Base-by-base conservation (phyloP, 208 protist species). In the Leishmania braziliensis region DNA sequence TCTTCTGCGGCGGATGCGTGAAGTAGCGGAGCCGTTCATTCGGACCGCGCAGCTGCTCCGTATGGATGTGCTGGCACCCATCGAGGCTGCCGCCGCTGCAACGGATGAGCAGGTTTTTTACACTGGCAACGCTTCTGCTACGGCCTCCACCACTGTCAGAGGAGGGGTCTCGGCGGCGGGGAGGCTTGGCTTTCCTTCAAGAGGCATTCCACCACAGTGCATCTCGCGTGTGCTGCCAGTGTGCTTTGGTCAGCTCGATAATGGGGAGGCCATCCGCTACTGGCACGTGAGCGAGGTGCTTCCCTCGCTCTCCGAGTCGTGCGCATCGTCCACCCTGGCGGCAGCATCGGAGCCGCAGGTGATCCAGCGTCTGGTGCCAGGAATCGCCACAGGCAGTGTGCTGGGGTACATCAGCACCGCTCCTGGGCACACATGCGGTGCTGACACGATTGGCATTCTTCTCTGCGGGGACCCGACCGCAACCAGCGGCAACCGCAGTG, bases 1-100 rank as follows among this genome's bases (percentile, higher is more conserved):
- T 26, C 78, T 96, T 39, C 48, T 83, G 29, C 86, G 85, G 29
- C 91, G 92, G 2, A 83, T 97, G 78, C 89, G 91, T 10, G 88
- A 90, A 66, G 81, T 97, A 16, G 86, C 90, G 2, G 91, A 97
- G 83, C 79, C 82, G 20, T 97, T 93, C 86, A 89, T 97, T 76
- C 84, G 91, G 39, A 69, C 83, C 5, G 80, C 93, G 62, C 79
- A 91, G 60, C 88, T 97, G 16, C 86, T 97, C 4, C 86, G 88
- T 65, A 86, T 85, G 4, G 92, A 95, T 46, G 74, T 95, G 48
- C 83, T 97, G 36, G 87, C 79, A 50, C 72, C 73, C 23, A 74
- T 78, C 12, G 70, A 79, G 6, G 51, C 54, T 5, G 77, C 65
- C 26, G 51, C 80, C 2, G 69, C 73, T 43, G 54, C 58, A 18